Base-by-base conservation (phyloP, 176 grass and related monocot genomes). In the Tillandsia fasciculata region DNA sequence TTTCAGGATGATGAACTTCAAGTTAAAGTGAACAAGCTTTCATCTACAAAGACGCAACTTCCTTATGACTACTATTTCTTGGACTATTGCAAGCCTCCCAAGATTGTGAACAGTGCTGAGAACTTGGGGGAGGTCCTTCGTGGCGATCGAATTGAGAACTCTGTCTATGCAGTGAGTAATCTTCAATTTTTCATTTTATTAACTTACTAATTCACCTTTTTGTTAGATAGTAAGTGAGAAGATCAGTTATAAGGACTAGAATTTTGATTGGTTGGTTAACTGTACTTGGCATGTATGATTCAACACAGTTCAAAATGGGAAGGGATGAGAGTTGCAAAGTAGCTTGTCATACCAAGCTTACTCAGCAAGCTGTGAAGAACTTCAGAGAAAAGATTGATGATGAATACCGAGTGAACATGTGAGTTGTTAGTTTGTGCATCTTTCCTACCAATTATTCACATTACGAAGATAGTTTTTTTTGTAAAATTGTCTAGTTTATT, bases 341-440 rank as follows among this genome's bases (percentile, higher is more conserved):
- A 2, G 56, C 22, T 9, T 61, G 56, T 10, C 15, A 10, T 8
- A 61, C 22, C 15, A 18, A 15, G 15, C 56, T 61, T 20, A 18
- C 8, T 61, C 17, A 61, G 17, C 15, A 61, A 61, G 56, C 15
- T 18, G 56, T 61, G 56, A 61, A 61, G 56, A 20, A 61, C n/a
- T 61, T 61, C 15, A 61, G 18, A 20, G 56, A 61, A 61, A 61
- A 61, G 56, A 61, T 22, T 20, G 56, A 23, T 15, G 56, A 61
- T 18, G 56, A 61, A 61, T 61, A 61, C 56, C 56, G 56, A n/a
- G 56, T 61, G 9, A 61, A 61, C 56, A 23, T 61, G 56, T 61
- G 18, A 61, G 17, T 61, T 9, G 15, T 61, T 20, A 17, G 5
- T 18, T 61, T 18, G 14, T 61, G 3, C 9, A 6, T 61, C 22